Evolutionary conservation across 352 stramenopile genomes (phyloP), one percentile per base, ranked within the genome.

Genomic region (Phytophthora foliorum): DNA sequence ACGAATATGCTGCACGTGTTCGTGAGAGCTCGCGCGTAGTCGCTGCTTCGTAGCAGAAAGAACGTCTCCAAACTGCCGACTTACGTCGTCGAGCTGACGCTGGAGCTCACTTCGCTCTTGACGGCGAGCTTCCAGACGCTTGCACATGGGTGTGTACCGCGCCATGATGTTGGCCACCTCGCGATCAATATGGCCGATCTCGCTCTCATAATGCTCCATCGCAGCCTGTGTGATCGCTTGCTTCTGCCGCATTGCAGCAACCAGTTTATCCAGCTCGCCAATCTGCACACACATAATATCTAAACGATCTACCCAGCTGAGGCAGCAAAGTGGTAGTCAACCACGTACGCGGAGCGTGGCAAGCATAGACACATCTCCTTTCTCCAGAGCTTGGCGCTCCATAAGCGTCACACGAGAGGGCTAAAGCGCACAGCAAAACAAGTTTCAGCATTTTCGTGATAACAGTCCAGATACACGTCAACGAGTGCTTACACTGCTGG

Each of bases 331-430:
- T 66, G n/a, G 22, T 24, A 22, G n/a, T n/a, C n/a, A 29, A 42
- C 17, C 38, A 74, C 64, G 49, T 79, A 93, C 85, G 3, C 82
- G 81, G 4, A 93, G 69, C 0, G 83, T 87, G n/a, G 82, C 85
- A 0, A 93, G 71, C 85, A 93, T 93, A 5, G 85, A 85, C 13
- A 86, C 78, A 56, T 93, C 82, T 29, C 83, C 81, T 63, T 85
- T 92, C 61, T 92, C 82, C 25, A 89, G 54, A 8, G 77, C 69
- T 62, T 93, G 83, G 9, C 83, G 81, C 75, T 92, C 81, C 81
- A 92, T 93, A 21, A 92, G 72, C 41, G 83, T 90, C 58, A 84
- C 62, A 19, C 85, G 77, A 3, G 66, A 80, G 1, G 80, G 61
- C 82, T 91, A 32, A 19, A 9, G 48, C 5, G 24, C 38, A 53